Evolutionary conservation across 805 yeast species (phyloP).

Genomic region (Kodamaea laetipori): DNA sequence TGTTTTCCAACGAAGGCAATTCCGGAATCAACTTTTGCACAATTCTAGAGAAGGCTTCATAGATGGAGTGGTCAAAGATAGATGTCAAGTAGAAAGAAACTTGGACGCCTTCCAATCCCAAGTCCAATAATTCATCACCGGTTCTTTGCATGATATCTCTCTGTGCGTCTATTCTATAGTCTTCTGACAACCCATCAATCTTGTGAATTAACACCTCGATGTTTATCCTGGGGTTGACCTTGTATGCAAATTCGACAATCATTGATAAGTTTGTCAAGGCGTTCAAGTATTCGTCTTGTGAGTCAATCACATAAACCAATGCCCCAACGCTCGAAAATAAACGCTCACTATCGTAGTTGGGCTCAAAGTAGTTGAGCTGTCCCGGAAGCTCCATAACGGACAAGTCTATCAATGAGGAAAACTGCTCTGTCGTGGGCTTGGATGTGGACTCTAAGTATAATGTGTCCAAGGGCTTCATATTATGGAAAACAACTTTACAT

Average conservation of each 20-base stretch:
- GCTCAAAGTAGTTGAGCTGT: constrained; percentile 85
- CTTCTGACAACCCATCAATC: constrained; percentile 93
- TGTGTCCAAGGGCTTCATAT: constrained; percentile 94
- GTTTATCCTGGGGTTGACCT: constrained; percentile 79
- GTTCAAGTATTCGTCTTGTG: constrained; percentile 91
- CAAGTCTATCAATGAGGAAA: constrained; percentile 79
- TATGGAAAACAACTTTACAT: constrained; percentile 92
- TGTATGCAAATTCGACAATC: constrained; percentile 84
- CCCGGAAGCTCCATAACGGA: constrained; percentile 96
- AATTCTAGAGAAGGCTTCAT: constrained; percentile 92
- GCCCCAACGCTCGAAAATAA: constrained; percentile 85
- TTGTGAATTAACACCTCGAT: constrained; percentile 94
- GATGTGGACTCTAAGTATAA: constrained; percentile 87
- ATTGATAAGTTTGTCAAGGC: constrained; percentile 87
- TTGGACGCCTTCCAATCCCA: constrained; percentile 89
- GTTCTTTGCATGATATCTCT: constrained; percentile 95
- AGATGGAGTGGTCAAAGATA: constrained; percentile 92
- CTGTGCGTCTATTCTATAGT: constrained; percentile 90
- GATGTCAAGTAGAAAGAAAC: constrained; percentile 90
- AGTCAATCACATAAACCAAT: constrained; percentile 89
- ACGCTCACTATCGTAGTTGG: constrained; percentile 74
- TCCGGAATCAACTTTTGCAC: constrained; percentile 91
- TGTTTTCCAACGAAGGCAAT: constrained; percentile 80
- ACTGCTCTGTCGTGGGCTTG: constrained; percentile 82
- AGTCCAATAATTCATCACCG: constrained; percentile 86